A percentile compares a stretch with the other conserved stretches of the same genome.
phyloP scores from a whole-genome alignment of 768 basidiomycete species.

The Macrolepiota dolichaula region DNA sequence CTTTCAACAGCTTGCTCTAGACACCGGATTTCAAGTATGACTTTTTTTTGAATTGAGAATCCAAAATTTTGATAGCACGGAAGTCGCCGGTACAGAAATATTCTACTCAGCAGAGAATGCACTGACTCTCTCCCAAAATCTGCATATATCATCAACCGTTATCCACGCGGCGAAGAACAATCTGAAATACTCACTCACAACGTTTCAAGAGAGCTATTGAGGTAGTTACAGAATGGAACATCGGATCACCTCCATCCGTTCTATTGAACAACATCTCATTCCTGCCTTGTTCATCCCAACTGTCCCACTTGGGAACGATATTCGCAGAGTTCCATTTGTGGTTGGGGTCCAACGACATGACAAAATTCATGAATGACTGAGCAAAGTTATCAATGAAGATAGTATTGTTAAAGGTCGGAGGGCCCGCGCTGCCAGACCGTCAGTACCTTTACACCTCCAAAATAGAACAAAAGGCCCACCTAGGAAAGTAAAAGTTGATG shows the following conservation, averaged over 20 bases:
- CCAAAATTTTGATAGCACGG: no score
- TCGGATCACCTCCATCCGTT: constrained; percentile 26
- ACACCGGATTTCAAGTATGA: no score
- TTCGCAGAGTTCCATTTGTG: constrained; percentile 22
- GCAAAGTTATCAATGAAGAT: no score
- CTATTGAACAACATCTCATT: constrained; percentile 47
- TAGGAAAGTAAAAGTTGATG: constrained; percentile 36
- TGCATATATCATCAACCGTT: background rate
- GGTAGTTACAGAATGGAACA: constrained; percentile 1
- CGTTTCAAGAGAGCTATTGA: background rate
- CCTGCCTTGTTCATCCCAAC: constrained; percentile 19
- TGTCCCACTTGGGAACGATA: constrained; percentile 34
- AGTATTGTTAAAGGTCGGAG: constrained; percentile 33
- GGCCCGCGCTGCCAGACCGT: background rate
- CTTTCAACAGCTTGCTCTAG: no score
- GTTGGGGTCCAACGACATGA: no score
- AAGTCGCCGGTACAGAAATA: no score
- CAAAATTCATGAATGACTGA: constrained; percentile 36
- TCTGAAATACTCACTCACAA: constrained; percentile 4
- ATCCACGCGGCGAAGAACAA: no score
- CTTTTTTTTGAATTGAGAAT: no score
- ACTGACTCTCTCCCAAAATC: constrained; percentile 5
- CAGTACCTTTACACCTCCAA: background rate
- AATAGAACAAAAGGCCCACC: constrained; percentile 26
- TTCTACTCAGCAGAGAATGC: constrained; percentile 1